Evolutionary conservation across 257 asterid species (phyloP).

Genomic region (Nicotiana paniculata): DNA sequence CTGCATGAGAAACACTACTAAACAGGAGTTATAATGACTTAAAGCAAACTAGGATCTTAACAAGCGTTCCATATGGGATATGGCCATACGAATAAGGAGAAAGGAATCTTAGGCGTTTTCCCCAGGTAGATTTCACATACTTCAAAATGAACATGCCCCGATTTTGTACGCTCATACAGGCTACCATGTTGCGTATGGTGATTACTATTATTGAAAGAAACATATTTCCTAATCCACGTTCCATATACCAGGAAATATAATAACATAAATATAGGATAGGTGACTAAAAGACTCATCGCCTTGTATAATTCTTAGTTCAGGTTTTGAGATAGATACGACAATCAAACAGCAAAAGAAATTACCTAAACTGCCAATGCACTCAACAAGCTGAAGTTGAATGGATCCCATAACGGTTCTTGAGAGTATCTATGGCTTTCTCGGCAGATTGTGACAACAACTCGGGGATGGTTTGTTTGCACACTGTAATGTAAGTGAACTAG

Average conservation of each 20-base stretch:
- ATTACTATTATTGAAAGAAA: not conserved
- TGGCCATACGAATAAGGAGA: not conserved
- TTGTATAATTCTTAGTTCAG: not conserved
- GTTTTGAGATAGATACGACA: not conserved
- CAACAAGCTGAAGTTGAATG: slow-evolving; percentile 33
- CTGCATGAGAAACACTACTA: slow-evolving; percentile 1
- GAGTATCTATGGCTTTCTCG: slow-evolving; percentile 64
- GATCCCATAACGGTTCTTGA: slow-evolving; percentile 63
- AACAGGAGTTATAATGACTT: not conserved
- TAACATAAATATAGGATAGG: not conserved
- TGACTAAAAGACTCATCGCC: not conserved
- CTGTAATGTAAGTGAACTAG: slow-evolving; percentile 32
- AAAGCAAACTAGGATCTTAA: not conserved
- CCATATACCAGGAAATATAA: not conserved
- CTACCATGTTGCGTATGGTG: not conserved
- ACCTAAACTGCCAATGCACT: slow-evolving; percentile 6
- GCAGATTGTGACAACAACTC: slow-evolving; percentile 60
- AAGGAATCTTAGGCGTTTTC: not conserved
- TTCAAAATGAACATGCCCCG: not conserved
- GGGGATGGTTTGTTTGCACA: slow-evolving; percentile 59
- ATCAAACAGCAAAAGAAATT: not conserved
- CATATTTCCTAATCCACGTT: not conserved
- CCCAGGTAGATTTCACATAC: not conserved
- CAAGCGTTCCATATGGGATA: not conserved
- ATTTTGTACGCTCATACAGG: not conserved